These are phyloP conservation scores for Endothia cerciana DNA, from an alignment of 2,329 filamentous ascomycete genomes.

Conservation along the genomic window DNA sequence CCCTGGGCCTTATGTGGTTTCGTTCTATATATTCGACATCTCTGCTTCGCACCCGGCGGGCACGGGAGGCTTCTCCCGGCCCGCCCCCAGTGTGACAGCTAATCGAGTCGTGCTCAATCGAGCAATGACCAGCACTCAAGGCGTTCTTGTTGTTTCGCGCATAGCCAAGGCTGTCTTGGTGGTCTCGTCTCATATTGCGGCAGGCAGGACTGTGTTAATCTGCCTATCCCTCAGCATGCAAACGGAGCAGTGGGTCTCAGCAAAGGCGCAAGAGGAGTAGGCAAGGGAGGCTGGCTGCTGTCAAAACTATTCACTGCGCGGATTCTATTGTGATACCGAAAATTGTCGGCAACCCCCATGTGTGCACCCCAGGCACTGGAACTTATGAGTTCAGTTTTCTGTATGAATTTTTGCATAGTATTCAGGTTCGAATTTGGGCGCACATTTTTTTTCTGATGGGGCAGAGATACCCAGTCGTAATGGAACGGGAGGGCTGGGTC, in stretches of 20 bases:
- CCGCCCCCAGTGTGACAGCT: neutral
- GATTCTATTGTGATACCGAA: neutral
- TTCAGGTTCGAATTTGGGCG: neutral
- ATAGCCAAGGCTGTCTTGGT: neutral
- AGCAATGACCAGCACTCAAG: neutral
- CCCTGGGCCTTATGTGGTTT: neutral
- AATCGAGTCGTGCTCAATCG: neutral
- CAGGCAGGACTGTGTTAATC: neutral
- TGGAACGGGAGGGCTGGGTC: neutral
- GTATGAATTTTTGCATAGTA: neutral
- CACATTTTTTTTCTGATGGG: neutral
- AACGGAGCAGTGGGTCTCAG: slow-evolving; percentile 9
- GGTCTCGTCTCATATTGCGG: neutral
- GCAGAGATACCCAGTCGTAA: neutral
- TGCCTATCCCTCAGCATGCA: slow-evolving; percentile 5
- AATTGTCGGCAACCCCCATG: neutral
- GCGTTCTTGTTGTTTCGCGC: slow-evolving; percentile 2
- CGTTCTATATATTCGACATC: neutral
- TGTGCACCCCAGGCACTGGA: neutral
- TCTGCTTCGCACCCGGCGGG: slow-evolving; percentile 3
- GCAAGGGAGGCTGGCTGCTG: neutral
- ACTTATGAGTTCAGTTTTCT: neutral
- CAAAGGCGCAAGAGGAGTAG: slow-evolving; percentile 3
- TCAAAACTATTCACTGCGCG: slow-evolving; percentile 6
- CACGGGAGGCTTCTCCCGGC: neutral